phyloP scores from a whole-genome alignment of 1,284 basidiomycete genomes.

The Moesziomyces parantarcticus region DNA sequence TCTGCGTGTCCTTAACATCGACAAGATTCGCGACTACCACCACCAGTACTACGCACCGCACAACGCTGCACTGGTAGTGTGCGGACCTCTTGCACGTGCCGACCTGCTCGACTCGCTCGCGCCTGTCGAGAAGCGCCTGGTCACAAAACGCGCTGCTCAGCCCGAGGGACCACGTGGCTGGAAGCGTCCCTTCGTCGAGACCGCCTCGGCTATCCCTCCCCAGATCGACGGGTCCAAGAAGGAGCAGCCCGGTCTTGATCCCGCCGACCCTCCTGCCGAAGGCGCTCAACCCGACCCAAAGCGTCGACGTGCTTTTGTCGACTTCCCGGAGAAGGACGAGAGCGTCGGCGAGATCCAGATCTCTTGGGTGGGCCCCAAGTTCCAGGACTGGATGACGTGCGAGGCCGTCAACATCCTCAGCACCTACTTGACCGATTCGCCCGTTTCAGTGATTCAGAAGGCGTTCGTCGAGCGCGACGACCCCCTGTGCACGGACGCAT shows the following conservation, averaged over 20 bases:
- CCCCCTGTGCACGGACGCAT: conserved; percentile 85
- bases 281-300: conserved; percentile 38
- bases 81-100: conserved; percentile 77
- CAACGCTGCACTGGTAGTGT: conserved; percentile 86
- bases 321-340: conserved; percentile 99
- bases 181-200: conserved; percentile 95
- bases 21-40: conserved; percentile 91
- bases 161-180: conserved; percentile 81
- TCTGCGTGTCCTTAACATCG: conserved; percentile 83
- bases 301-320: conserved; percentile 75
- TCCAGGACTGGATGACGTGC: conserved; percentile 79
- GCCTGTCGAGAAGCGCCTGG: conserved; percentile 57
- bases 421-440: conserved; percentile 83
- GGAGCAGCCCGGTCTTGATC: conserved; percentile 52
- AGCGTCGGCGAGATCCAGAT: conserved; percentile 87
- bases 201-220: conserved; percentile 76
- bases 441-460: conserved; percentile 89
- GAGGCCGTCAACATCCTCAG: conserved; percentile 84
- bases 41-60: conserved; percentile 91
- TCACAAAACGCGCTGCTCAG: conserved; percentile 66
- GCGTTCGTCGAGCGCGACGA: conserved; percentile 92
- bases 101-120: conserved; percentile 75
- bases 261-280: conserved; percentile 50
- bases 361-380: conserved; percentile 81
- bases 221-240: conserved; percentile 67